phyloP scores from a whole-genome alignment of 2,329 filamentous ascomycete species.

The Ophiosphaerella herpotricha region DNA sequence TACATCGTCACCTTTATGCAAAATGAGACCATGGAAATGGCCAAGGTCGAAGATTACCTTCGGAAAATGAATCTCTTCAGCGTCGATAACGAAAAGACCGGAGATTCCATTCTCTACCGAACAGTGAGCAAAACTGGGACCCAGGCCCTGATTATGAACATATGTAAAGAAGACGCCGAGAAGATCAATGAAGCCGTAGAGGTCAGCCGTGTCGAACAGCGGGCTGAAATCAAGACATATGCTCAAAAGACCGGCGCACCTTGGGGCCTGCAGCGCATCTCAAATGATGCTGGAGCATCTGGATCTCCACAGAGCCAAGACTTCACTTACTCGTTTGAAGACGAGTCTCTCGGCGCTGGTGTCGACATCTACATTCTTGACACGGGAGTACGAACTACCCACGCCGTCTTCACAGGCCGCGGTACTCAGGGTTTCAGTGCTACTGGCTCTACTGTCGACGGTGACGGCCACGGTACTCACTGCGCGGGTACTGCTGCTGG shows the following conservation, averaged over 20 bases:
- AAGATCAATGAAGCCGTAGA: conserved; percentile 47
- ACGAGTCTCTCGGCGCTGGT: conserved; percentile 44
- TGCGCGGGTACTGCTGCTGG: conserved; percentile 53
- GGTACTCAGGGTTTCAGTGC: conserved; percentile 49
- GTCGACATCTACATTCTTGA: conserved; percentile 58
- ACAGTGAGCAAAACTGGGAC: conserved; percentile 46
- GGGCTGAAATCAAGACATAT: conserved; percentile 39
- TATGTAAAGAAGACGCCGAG: conserved; percentile 48
- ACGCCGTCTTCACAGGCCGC: conserved; percentile 52
- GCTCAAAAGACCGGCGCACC: conserved; percentile 43
- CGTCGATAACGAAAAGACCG: conserved; percentile 11
- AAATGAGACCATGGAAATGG: conserved; percentile 17
- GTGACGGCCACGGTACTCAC: conserved; percentile 56
- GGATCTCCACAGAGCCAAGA: conserved; percentile 33
- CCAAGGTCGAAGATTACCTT: conserved; percentile 15
- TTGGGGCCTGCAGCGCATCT: conserved; percentile 56
- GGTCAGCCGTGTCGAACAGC: conserved; percentile 49
- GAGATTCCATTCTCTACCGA: conserved; percentile 44
- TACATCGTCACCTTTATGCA: conserved; percentile 30
- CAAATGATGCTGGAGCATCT: conserved; percentile 40
- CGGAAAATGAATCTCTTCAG: conserved; percentile 30
- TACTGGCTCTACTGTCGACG: conserved; percentile 41
- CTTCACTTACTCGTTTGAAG: conserved; percentile 50
- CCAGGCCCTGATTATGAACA: conserved; percentile 47
- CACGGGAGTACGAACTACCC: conserved; percentile 53